Percentiles rank a stretch among this genome's conserved stretches.
phyloP scores from a whole-genome alignment of 2,329 filamentous ascomycete genomes.

The Falciphora oryzae region DNA sequence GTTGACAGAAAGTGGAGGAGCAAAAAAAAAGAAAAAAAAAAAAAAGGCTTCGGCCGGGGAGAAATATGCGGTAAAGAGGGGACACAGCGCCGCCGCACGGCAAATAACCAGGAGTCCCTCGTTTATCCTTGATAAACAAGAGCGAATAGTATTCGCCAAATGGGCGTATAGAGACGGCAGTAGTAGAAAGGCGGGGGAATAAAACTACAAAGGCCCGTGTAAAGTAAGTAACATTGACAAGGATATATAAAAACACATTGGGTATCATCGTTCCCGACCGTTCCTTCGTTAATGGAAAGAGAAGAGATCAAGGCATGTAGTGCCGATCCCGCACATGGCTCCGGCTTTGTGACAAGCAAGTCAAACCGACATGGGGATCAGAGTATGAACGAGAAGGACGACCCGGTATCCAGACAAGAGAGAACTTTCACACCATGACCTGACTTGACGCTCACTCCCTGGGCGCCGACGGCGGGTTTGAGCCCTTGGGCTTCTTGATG shows the following conservation, averaged over 20 bases:
- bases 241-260: not conserved
- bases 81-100: not conserved
- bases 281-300: constrained; percentile 9
- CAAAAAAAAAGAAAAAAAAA: too few species aligned
- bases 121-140: not conserved
- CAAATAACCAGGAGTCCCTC: not conserved
- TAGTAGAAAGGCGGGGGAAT: not conserved
- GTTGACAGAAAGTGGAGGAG: not conserved
- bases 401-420: not conserved
- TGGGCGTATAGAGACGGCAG: not conserved
- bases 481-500: constrained; percentile 24
- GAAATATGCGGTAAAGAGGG: not conserved
- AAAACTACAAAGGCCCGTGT: not conserved
- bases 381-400: too few species aligned
- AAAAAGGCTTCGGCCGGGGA: not conserved
- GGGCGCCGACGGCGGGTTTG: not conserved
- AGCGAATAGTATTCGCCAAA: not conserved
- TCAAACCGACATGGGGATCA: too few species aligned
- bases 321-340: too few species aligned
- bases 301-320: constrained; percentile 11
- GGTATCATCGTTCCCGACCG: constrained; percentile 4
- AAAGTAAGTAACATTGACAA: not conserved
- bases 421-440: not conserved
- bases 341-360: not conserved
- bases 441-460: not conserved